A percentile compares a stretch with the other conserved stretches of the same genome.
Evolutionary conservation across 208 protist species (phyloP).

Genomic region (Balamuthia mandrillaris): DNA sequence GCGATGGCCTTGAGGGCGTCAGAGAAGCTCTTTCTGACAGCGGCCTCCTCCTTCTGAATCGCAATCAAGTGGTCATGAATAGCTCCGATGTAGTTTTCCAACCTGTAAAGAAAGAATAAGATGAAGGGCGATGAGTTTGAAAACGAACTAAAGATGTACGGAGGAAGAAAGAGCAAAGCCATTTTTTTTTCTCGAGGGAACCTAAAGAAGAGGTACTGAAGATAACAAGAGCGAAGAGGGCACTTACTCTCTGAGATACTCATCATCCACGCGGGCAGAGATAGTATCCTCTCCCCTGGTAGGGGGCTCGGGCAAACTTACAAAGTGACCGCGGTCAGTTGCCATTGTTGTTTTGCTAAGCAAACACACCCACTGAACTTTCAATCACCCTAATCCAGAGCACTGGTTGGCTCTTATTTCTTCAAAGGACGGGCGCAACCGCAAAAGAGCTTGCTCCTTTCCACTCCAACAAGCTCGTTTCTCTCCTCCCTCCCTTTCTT

Average conservation of each 20-base stretch:
- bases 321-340: too few relatives aligned
- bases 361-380: too few relatives aligned
- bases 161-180: not conserved
- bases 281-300: not conserved
- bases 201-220: not conserved
- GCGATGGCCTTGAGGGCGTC: not conserved
- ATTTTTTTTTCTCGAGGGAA: not conserved
- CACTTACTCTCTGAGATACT: not conserved
- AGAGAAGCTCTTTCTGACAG: not conserved
- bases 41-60: conserved; percentile 12
- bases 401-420: too few relatives aligned
- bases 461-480: too few relatives aligned
- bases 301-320: not conserved
- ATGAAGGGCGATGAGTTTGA: not conserved
- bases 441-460: too few relatives aligned
- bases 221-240: not conserved
- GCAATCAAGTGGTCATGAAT: not conserved
- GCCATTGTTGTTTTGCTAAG: too few relatives aligned
- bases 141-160: not conserved
- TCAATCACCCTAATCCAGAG: too few relatives aligned
- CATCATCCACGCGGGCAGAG: not conserved
- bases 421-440: too few relatives aligned
- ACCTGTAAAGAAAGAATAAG: not conserved
- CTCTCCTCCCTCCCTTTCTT: too few relatives aligned
- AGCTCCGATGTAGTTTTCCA: not conserved